Conservation (phyloP, 768 basidiomycete species). For the Suillus fuscotomentosus region DNA sequence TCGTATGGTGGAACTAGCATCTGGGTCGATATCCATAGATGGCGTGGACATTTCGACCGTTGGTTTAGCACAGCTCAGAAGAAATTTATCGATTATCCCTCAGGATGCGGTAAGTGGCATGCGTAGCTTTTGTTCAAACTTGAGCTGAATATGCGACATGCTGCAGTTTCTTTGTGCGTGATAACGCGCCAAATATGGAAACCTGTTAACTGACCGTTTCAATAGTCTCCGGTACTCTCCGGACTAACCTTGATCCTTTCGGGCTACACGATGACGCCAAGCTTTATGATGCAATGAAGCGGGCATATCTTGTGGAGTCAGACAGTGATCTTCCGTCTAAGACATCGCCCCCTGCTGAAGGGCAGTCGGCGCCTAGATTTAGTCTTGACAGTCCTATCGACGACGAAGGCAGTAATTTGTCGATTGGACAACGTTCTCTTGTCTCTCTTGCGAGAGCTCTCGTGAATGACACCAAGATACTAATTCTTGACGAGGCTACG, state of each 20-base stretch:
- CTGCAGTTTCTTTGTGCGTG: slow-evolving; percentile 47
- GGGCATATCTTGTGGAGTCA: slow-evolving; percentile 76
- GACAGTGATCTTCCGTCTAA: slow-evolving; percentile 18
- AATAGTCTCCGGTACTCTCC: slow-evolving; percentile 74
- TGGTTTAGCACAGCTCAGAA: slow-evolving; percentile 72
- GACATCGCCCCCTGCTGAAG: slow-evolving; percentile 28
- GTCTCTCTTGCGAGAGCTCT: slow-evolving; percentile 80
- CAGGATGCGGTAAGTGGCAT: slow-evolving; percentile 63
- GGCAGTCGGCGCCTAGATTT: slow-evolving; percentile 55
- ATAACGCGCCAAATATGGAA: neutral
- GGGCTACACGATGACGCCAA: slow-evolving; percentile 73
- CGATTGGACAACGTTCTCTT: slow-evolving; percentile 68
- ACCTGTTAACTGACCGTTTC: slow-evolving; percentile 8
- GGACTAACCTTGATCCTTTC: slow-evolving; percentile 91
- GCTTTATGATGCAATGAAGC: slow-evolving; percentile 85
- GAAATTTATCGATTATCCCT: slow-evolving; percentile 74
- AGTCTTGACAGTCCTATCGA: slow-evolving; percentile 75
- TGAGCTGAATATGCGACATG: neutral
- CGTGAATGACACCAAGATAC: slow-evolving; percentile 80
- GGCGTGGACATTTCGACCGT: slow-evolving; percentile 81
- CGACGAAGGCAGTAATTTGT: slow-evolving; percentile 74
- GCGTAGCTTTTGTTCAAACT: slow-evolving; percentile 9
- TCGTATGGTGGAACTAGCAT: slow-evolving; percentile 76
- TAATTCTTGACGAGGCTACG: slow-evolving; percentile 60
- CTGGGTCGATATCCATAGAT: slow-evolving; percentile 77